Evolutionary conservation across 202 grass and related monocot genomes (phyloP).

Genomic region (Musa balbisiana): DNA sequence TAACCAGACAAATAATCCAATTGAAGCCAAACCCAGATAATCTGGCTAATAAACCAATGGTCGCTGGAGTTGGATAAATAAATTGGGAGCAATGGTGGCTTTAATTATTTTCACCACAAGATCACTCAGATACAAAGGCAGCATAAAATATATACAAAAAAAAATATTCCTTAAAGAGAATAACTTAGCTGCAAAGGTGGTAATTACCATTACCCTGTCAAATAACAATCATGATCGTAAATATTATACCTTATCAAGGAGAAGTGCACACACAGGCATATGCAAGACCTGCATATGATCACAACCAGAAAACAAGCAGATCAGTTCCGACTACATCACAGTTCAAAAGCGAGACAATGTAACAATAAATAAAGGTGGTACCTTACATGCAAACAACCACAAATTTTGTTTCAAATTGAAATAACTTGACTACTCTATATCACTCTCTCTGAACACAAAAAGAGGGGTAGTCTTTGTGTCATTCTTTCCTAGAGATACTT

Average conservation of each 20-base stretch:
- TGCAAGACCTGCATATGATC: slow-evolving; percentile 55
- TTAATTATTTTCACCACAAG: background rate
- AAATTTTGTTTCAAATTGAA: no score
- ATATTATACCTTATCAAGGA: slow-evolving; percentile 60
- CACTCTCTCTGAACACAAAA: background rate
- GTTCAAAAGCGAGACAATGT: background rate
- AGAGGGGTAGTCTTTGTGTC: no score
- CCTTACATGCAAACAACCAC: background rate
- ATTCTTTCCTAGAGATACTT: background rate
- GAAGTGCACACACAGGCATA: slow-evolving; percentile 61
- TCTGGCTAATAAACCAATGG: background rate
- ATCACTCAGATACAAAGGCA: no score
- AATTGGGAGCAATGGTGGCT: background rate
- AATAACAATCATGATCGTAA: background rate
- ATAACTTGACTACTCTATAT: no score
- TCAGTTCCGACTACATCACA: background rate
- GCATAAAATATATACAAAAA: background rate
- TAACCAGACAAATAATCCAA: background rate
- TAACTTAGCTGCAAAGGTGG: background rate
- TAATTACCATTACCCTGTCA: background rate
- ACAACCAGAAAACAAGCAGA: background rate
- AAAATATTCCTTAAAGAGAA: background rate
- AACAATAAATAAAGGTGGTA: background rate
- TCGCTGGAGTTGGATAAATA: background rate
- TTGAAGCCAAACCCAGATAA: background rate